Evolutionary conservation across 352 stramenopile species (phyloP), one percentile per base, ranked within the genome.

Genomic region (Plasmopara halstedii): DNA sequence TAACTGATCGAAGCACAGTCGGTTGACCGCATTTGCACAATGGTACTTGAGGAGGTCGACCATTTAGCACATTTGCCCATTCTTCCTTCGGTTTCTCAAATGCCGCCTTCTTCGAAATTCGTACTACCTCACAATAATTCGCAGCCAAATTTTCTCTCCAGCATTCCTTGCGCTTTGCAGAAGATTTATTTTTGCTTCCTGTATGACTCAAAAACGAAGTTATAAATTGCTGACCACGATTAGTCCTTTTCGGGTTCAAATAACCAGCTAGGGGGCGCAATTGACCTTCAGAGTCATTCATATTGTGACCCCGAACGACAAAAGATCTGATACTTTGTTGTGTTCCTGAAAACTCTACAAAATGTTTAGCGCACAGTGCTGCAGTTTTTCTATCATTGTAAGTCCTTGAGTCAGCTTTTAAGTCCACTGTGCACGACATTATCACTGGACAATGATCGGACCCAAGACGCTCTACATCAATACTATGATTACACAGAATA

Each of bases 361-460:
- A 90, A 56, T 84, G 74, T 38, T 80, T 85, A 21, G 78, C 71
- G 23, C 76, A 90, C 0, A 87, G 42, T 13, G 70, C 56, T 13
- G 71, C 64, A n/a, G 54, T 68, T 42, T 36, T 49, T 11, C 38
- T 29, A 33, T 15, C 8, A 32, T 51, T 59, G 9, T 62, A 72
- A 7, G n/a, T n/a, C n/a, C 9, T 42, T 5, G 33, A 27, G 6
- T 41, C 29, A 21, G 21, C 34, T 7, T 70, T 36, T 3, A 83
- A 39, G 18, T 75, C 58, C 11, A 85, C 54, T 13, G 60, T 47
- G 17, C 58, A 62, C 20, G 57, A 63, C 42, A 82, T 63, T 7
- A 71, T 35, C 10, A 90, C 81, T n/a, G 81, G 78, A 34, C 81
- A 93, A 38, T 93, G 81, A 49, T 93, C 81, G 0, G 81, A 93